Conservation (phyloP, 2,329 filamentous ascomycete species). For the Aspergillus fumigatiaffinis region DNA sequence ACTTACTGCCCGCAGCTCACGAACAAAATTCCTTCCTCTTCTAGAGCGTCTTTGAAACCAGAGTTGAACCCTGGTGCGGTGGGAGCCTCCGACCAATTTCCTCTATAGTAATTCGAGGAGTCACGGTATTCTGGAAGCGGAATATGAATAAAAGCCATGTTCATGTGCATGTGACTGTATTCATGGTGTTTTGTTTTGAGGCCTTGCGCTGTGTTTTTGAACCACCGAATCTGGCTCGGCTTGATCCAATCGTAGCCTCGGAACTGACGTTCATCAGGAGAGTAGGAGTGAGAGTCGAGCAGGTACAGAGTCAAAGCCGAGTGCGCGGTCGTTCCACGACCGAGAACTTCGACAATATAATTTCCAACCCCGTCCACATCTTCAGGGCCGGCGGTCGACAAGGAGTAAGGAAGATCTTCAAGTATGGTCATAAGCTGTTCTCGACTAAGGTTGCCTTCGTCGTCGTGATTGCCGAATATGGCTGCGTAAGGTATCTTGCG, state of each 20-base stretch:
- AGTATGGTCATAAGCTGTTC: constrained; percentile 79
- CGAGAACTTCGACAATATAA: constrained; percentile 87
- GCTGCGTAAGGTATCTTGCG: constrained; percentile 87
- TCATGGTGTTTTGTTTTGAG: constrained; percentile 74
- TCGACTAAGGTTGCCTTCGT: constrained; percentile 78
- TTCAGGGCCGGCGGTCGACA: constrained; percentile 77
- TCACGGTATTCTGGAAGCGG: constrained; percentile 84
- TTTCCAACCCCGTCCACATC: constrained; percentile 90
- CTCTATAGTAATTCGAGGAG: constrained; percentile 57
- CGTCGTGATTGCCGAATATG: constrained; percentile 97
- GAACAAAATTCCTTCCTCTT: constrained; percentile 79
- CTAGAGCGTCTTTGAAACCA: constrained; percentile 84
- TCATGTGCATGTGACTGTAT: constrained; percentile 89
- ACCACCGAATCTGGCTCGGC: constrained; percentile 91
- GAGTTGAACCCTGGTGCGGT: constrained; percentile 89
- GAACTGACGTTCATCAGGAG: constrained; percentile 80
- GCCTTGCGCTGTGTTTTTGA: constrained; percentile 69
- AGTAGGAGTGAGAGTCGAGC: constrained; percentile 88
- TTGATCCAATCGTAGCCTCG: constrained; percentile 98
- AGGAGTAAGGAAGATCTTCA: constrained; percentile 80
- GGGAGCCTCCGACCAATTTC: constrained; percentile 74
- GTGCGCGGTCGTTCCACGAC: constrained; percentile 72
- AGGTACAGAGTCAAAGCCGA: constrained; percentile 93
- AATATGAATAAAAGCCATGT: constrained; percentile 96
- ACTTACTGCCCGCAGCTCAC: constrained; percentile 87